Conservation (phyloP, 352 stramenopile genomes). For the Halophytophthora batemanensis region DNA sequence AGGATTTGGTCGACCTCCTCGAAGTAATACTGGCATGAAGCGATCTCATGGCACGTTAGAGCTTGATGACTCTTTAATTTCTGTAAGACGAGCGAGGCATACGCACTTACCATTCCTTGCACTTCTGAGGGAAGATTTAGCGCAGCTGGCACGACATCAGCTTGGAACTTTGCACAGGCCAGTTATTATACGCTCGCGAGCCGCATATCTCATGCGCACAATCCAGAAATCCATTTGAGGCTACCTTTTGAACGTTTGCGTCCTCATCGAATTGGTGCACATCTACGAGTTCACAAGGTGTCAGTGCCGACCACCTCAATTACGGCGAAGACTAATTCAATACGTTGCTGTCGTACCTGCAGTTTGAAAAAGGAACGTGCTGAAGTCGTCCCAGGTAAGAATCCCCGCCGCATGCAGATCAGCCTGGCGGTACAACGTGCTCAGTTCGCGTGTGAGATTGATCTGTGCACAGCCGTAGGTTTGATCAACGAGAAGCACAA, state of each 20-base stretch:
- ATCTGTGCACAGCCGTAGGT: slow-evolving; percentile 20
- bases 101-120: slow-evolving; percentile 33
- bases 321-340: neutral
- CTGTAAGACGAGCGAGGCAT: neutral
- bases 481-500: too few relatives aligned
- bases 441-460: slow-evolving; percentile 28
- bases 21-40: slow-evolving; percentile 25
- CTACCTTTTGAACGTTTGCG: slow-evolving; percentile 7
- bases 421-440: slow-evolving; percentile 35
- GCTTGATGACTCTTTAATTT: neutral
- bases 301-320: neutral
- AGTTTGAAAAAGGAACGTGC: slow-evolving; percentile 36
- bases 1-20: slow-evolving; percentile 35
- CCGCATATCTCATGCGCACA: too few relatives aligned
- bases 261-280: slow-evolving; percentile 3
- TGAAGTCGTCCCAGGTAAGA: slow-evolving; percentile 48
- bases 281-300: slow-evolving; percentile 2
- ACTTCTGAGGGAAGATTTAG: slow-evolving; percentile 42
- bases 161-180: slow-evolving; percentile 25
- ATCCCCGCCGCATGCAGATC: slow-evolving; percentile 28
- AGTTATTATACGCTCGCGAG: neutral
- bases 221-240: too few relatives aligned
- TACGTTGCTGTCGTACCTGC: slow-evolving; percentile 18
- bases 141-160: slow-evolving; percentile 15
- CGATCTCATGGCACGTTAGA: neutral